These are phyloP conservation scores for Epichloe uncinata DNA, from an alignment of 2,329 filamentous ascomycete genomes.

Conservation along the genomic window DNA sequence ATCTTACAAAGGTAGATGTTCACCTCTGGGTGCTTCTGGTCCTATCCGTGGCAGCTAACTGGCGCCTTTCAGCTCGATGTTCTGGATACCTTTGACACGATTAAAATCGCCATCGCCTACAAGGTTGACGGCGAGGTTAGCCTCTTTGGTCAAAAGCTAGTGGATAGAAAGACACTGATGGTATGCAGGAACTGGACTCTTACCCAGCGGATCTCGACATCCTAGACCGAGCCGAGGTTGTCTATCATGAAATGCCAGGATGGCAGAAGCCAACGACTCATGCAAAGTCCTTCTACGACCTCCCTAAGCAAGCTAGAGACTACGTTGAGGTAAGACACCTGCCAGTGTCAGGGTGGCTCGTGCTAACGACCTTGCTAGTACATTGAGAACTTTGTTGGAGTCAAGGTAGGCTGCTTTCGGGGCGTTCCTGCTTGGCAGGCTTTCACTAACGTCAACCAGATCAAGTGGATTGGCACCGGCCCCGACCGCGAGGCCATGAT, in stretches of 20 bases:
- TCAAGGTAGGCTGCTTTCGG: constrained; percentile 21
- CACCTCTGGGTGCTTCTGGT: no score
- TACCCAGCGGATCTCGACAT: no score
- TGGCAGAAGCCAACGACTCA: constrained; percentile 54
- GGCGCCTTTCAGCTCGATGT: no score
- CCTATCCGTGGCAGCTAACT: no score
- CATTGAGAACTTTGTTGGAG: constrained; percentile 23
- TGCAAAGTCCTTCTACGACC: constrained; percentile 44
- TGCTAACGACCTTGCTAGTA: constrained; percentile 20
- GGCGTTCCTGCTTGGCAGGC: constrained; percentile 5
- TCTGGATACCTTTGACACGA: no score
- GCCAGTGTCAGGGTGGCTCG: background rate
- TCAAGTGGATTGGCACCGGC: constrained; percentile 49
- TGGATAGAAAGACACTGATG: no score
- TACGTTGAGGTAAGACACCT: constrained; percentile 39
- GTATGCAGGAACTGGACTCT: no score
- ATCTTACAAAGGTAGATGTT: no score
- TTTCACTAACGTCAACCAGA: constrained; percentile 21
- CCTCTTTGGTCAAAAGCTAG: no score
- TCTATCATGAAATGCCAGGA: constrained; percentile 55
- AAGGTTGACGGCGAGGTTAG: no score
- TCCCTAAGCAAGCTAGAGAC: constrained; percentile 49
- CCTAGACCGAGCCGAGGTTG: constrained; percentile 7
- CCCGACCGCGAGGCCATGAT: constrained; percentile 54
- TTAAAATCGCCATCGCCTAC: no score